phyloP scores from a whole-genome alignment of 1,139 yeast genomes.

The Saccharomyces hybrid region DNA sequence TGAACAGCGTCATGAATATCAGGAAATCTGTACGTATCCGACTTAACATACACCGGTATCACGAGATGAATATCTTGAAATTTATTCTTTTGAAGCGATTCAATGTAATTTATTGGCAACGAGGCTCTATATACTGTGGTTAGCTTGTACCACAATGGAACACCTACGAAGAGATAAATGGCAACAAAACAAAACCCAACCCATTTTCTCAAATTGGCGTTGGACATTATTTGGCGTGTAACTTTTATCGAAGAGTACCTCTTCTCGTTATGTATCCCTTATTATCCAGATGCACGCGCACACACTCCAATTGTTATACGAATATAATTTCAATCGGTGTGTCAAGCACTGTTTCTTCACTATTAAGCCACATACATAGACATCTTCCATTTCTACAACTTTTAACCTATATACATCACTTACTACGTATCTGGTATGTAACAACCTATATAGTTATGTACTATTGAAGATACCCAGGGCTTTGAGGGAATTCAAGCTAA shows the following conservation, averaged over 20 bases:
- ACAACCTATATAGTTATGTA: neutral
- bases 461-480: too few relatives aligned
- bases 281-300: neutral
- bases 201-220: slow-evolving; percentile 14
- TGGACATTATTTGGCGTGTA: slow-evolving; percentile 4
- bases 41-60: slow-evolving; percentile 45
- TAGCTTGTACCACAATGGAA: slow-evolving; percentile 65
- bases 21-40: slow-evolving; percentile 33
- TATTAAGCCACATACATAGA: neutral
- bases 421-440: neutral
- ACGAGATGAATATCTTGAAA: slow-evolving; percentile 26
- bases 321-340: too few relatives aligned
- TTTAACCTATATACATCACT: neutral
- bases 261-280: neutral
- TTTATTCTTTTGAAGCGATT: slow-evolving; percentile 33
- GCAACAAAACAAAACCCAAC: slow-evolving; percentile 27
- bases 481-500: too few relatives aligned
- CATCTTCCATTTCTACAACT: neutral
- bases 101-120: slow-evolving; percentile 52
- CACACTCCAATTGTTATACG: neutral
- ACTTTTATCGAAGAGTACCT: neutral
- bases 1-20: slow-evolving; percentile 44
- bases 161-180: slow-evolving; percentile 49
- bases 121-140: slow-evolving; percentile 72
- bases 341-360: neutral